Conservation (phyloP, 495 filamentous ascomycete genomes). For the Talaromyces thailandensis region DNA sequence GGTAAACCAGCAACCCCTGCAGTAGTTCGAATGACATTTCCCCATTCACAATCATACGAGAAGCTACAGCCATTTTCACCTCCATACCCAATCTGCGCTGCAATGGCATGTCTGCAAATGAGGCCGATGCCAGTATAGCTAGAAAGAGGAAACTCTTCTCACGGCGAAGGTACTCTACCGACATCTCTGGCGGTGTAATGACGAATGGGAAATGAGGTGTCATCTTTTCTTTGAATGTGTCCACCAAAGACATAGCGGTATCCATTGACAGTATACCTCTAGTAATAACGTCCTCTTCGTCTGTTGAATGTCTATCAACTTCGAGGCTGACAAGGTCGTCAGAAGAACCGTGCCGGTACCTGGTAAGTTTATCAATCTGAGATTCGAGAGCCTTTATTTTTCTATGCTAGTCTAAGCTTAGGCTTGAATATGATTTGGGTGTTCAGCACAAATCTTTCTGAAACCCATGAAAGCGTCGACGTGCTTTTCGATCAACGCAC, state of each 20-base stretch:
- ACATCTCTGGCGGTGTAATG: conserved; percentile 16
- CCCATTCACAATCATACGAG: conserved; percentile 34
- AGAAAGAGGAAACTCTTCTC: conserved; percentile 28
- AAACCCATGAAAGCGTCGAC: conserved; percentile 17
- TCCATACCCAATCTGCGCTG: conserved; percentile 26
- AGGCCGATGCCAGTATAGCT: conserved; percentile 29
- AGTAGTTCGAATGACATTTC: conserved; percentile 40
- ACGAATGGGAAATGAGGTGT: conserved; percentile 30
- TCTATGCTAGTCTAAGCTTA: background rate
- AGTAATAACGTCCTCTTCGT: conserved; percentile 21
- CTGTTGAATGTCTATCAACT: conserved; percentile 1
- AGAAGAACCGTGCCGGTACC: conserved; percentile 6
- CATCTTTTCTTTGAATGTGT: conserved; percentile 11
- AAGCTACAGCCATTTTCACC: conserved; percentile 28
- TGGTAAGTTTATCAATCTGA: conserved; percentile 10
- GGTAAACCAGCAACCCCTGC: conserved; percentile 34
- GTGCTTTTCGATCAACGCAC: conserved; percentile 14
- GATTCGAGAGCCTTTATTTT: conserved; percentile 17
- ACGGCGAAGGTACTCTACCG: conserved; percentile 17
- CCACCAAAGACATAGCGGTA: conserved; percentile 17
- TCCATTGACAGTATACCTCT: conserved; percentile 9
- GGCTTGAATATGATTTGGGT: background rate
- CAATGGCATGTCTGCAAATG: conserved; percentile 24
- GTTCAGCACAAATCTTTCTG: conserved; percentile 15
- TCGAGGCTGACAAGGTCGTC: background rate